Evolutionary conservation across 1,284 basidiomycete genomes (phyloP).

Genomic region (Leccinum pallidistipes): DNA sequence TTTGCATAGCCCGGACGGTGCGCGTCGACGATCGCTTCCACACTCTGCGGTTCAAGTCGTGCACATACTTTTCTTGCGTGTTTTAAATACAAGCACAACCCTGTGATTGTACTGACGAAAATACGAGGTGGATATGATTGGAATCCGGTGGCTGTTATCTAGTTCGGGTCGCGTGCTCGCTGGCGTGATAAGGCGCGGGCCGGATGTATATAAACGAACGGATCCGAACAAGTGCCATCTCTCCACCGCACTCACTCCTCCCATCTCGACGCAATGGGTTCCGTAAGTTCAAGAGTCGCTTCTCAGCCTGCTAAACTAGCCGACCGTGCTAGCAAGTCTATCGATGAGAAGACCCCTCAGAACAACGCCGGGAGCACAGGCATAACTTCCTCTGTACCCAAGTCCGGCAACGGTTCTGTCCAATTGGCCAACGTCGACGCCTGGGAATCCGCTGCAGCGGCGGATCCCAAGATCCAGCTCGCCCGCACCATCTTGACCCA

Average conservation of each 20-base stretch:
- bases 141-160: slow-evolving; percentile 5
- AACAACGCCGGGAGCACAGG: not conserved
- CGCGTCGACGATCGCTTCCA: not conserved
- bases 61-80: slow-evolving; percentile 1
- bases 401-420: slow-evolving; percentile 59
- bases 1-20: not conserved
- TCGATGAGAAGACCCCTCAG: slow-evolving; percentile 29
- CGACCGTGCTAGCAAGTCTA: slow-evolving; percentile 23
- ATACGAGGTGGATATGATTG: not conserved
- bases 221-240: slow-evolving; percentile 16
- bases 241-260: slow-evolving; percentile 3
- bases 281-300: slow-evolving; percentile 24
- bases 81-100: not conserved
- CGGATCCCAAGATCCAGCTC: slow-evolving; percentile 68
- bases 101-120: not conserved
- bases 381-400: slow-evolving; percentile 19
- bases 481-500: slow-evolving; percentile 83
- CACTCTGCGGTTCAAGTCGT: not conserved
- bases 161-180: slow-evolving; percentile 13
- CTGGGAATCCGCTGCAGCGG: slow-evolving; percentile 63
- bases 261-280: slow-evolving; percentile 23
- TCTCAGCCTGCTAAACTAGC: slow-evolving; percentile 17
- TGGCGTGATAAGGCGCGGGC: slow-evolving; percentile 19
- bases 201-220: slow-evolving; percentile 27
- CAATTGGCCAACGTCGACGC: slow-evolving; percentile 54